Evolutionary conservation across 306 rosid species (phyloP).

Genomic region (Fagus crenata): DNA sequence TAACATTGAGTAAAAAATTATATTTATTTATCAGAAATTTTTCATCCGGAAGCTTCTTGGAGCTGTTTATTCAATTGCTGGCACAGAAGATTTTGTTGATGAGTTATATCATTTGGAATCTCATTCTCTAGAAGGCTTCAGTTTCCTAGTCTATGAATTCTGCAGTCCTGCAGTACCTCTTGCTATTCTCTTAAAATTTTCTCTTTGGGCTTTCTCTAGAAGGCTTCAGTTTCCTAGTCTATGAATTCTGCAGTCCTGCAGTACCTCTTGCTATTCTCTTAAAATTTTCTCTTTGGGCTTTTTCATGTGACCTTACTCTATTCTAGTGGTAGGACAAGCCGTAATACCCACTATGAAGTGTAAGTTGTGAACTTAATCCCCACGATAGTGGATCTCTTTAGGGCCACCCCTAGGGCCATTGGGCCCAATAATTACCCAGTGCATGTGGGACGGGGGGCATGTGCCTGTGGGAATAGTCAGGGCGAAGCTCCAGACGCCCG

Average conservation of each 20-base stretch:
- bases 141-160: background rate
- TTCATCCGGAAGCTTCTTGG: background rate
- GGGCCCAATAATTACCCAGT: too few relatives aligned
- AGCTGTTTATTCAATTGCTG: background rate
- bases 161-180: background rate
- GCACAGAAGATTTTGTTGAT: background rate
- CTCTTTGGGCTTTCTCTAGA: too few relatives aligned
- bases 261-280: background rate
- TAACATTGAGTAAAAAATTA: background rate
- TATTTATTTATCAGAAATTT: background rate
- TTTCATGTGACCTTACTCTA: background rate
- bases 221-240: background rate
- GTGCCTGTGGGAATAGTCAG: too few relatives aligned
- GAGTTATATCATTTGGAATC: background rate
- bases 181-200: background rate
- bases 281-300: background rate
- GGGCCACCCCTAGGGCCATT: too few relatives aligned
- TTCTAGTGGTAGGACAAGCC: background rate
- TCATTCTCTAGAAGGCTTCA: background rate
- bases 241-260: background rate
- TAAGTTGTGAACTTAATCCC: too few relatives aligned
- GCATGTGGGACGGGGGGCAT: too few relatives aligned
- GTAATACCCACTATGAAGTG: too few relatives aligned
- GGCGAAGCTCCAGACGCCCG: too few relatives aligned
- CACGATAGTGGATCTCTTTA: too few relatives aligned